Base-by-base conservation (phyloP, 2,329 filamentous ascomycete genomes). In the Fusarium sp. region DNA sequence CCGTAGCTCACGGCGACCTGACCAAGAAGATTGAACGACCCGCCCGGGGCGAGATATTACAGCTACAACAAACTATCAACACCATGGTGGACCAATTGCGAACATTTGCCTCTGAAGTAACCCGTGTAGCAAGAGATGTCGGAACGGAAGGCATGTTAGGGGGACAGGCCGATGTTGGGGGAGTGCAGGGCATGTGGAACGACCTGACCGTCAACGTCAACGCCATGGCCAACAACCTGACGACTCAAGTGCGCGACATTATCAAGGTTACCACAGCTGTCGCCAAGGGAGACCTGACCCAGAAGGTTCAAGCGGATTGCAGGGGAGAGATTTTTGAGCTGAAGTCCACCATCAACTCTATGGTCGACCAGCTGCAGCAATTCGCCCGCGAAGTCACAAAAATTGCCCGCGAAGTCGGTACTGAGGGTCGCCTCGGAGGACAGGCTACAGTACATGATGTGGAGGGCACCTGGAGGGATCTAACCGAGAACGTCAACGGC, bases 331-430 rank as follows among this genome's bases (percentile, higher is more conserved):
- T 95, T 76, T 92, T 90, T 78, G 94, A 93, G 83, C 91, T 99
- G 77, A 99, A 99, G 82, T 95, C 94, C 63, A 98, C 96, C 46
- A 99, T 98, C 85, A 99, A 99, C 82, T 96, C 93, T 78, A 99
- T 99, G 95, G 95, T 99, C 72, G 96, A 98, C 79, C 96, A 98
- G 80, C 85, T 99, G 60, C 94, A 97, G 77, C 95, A 98, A 77
- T 98, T 98, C 78, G 96, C 96, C 11, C 92, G 94, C 77, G 95
- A 98, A 83, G 96, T 99, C 74, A 98, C 95, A 38, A 97, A 96
- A 81, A 92, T 99, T 76, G 95, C 95, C 38, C 92, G 94, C 78
- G 95, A 98, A 81, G 96, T 98, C 85, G 95, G 95, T 64, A 98
- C 96, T 2, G 95, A 99, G 80, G 95, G 95, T 74, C 90, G 94